Evolutionary conservation across 495 filamentous ascomycete genomes (phyloP), one percentile per base, ranked within the genome.

Genomic region (Hypomontagnella submonticulosa): DNA sequence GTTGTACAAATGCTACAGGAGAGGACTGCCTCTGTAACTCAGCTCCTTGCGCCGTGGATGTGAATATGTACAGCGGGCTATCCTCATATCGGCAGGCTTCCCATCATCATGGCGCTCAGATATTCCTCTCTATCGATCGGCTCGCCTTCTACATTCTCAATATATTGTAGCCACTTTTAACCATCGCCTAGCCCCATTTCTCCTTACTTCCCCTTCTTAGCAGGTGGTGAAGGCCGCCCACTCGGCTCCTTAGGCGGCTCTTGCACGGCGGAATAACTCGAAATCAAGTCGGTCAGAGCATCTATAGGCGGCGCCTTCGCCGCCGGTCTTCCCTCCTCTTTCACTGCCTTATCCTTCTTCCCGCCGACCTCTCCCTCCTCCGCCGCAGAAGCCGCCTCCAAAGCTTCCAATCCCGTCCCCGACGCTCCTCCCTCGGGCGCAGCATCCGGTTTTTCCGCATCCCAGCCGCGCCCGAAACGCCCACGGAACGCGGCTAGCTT

Each of bases 401-500:
- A 13, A 13, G 11, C 19, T 6, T 4, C 47, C 9, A 11, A 3
- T 6, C 23, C 23, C 27, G 13, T 9, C 13, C 5, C 18, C 47
- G 13, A 23, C 7, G 10, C 10, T n/a, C 4, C 20, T 49, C 7
- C 69, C 18, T 63, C 69, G 7, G 34, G 53, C 18, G 62, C 75
- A 27, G 42, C 63, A 23, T 62, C 74, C 58, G 15, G 48, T 60
- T 78, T 81, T 55, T 79, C 85, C 18, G 82, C 81, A 82, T 98
- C 95, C 83, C 88, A 99, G 18, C 86, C 87, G 18, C 91, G 79
- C 20, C 95, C 95, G 81, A 92, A 99, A 57, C 88, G 84, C 61
- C 83, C 83, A 51, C 95, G 81, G 82, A 99, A 99, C 34, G 91
- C 90, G 49, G 86, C 88, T 69, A 99, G 76, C 71, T 90, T 88